Evolutionary conservation across 306 rosid species (phyloP), one percentile per base, ranked within the genome.

Genomic region (Glycine latifolia): DNA sequence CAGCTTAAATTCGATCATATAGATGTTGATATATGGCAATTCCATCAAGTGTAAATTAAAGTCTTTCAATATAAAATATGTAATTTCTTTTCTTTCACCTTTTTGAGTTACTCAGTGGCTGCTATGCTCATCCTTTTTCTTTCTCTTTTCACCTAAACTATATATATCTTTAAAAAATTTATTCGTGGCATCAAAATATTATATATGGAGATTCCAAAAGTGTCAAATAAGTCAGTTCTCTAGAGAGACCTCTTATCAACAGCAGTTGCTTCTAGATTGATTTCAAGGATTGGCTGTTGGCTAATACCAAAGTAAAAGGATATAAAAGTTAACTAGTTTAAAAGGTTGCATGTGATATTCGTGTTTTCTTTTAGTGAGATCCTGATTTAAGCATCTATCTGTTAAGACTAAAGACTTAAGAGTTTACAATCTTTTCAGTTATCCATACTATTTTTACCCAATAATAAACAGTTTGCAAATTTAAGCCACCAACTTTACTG

Each of bases 321-420:
- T 68, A 75, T 67, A 41, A 37, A 79, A 66, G 71, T 61, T 26
- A 53, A 15, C 56, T 4, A 39, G 47, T 43, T 74, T 1, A 50
- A 79, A 75, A 84, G 75, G 46, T 81, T 81, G 10, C 46, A 44
- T 76, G 71, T 79, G 48, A 31, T 67, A 54, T 83, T 67, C 71
- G 54, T 54, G 35, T 37, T 75, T 72, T 65, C 63, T 63, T 78
- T 26, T 55, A 46, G 10, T 33, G 46, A 6, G 52, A 53, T 69
- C 54, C 13, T 60, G 50, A 37, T 16, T 69, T 77, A 37, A 63
- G 26, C 13, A 26, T 44, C 46, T 63, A n/a, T 54, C 26, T 54
- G 7, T 68, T 49, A 39, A 39, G 44, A 26, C 31, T 26, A 26
- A 26, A 26, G 31, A 5, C 43, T 39, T 39, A 2, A 43, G 9